Evolutionary conservation across 306 rosid species (phyloP).

Genomic region (Purshia tridentata): DNA sequence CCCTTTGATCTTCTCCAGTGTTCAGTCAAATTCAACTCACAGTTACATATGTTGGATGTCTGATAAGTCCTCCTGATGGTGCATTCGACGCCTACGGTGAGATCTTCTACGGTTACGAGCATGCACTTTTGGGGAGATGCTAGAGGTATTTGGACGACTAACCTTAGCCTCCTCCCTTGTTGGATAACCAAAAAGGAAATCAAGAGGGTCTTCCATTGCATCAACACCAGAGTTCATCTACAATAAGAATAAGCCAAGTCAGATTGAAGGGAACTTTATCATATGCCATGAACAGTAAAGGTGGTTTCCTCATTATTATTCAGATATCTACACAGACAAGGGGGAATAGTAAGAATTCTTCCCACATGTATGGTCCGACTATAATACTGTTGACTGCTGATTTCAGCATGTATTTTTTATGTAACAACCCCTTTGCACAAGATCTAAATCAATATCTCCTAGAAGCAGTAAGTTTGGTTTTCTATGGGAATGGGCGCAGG

Average conservation of each 20-base stretch:
- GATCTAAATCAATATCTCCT: not conserved
- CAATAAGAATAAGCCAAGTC: conserved; percentile 6
- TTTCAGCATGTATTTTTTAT: not conserved
- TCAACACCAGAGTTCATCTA: conserved; percentile 46
- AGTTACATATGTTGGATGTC: conserved; percentile 24
- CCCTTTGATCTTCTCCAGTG: not conserved
- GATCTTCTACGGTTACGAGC: conserved; percentile 52
- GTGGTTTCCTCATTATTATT: not conserved
- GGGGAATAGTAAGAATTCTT: not conserved
- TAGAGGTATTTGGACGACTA: conserved; percentile 34
- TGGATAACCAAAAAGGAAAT: conserved; percentile 55
- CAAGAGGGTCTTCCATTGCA: conserved; percentile 56
- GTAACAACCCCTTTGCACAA: not conserved
- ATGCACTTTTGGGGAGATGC: conserved; percentile 35
- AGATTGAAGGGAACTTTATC: not conserved
- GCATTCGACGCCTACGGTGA: conserved; percentile 64
- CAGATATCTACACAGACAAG: not conserved
- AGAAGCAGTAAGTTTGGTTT: not conserved
- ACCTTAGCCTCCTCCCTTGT: conserved; percentile 50
- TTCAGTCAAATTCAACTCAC: conserved; percentile 26
- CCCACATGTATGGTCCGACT: not conserved
- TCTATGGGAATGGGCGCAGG: not conserved
- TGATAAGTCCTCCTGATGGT: conserved; percentile 34
- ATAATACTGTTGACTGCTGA: not conserved
- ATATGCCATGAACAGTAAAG: not conserved